phyloP scores from a whole-genome alignment of 2,329 filamentous ascomycete genomes.

The Clonostachys sp. region DNA sequence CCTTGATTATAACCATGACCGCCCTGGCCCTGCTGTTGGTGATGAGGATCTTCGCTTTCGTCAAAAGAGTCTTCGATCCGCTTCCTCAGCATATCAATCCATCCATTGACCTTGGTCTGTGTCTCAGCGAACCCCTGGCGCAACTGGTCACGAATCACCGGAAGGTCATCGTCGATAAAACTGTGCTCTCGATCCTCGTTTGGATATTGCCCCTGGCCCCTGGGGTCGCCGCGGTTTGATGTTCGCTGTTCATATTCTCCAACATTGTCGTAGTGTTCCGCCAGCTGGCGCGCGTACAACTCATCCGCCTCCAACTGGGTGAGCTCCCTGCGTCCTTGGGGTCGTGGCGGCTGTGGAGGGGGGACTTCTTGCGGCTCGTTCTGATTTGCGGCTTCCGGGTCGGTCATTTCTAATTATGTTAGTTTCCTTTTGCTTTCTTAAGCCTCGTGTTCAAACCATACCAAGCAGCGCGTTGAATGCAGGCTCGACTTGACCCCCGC shows the following conservation, averaged over 20 bases:
- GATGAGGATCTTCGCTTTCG: slow-evolving; percentile 51
- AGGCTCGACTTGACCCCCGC: slow-evolving; percentile 81
- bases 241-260: slow-evolving; percentile 54
- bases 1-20: slow-evolving; percentile 1
- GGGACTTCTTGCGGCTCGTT: slow-evolving; percentile 50
- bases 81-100: slow-evolving; percentile 90
- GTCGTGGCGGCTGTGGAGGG: slow-evolving; percentile 78
- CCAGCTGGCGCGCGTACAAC: slow-evolving; percentile 84
- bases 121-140: slow-evolving; percentile 94
- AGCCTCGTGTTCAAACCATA: slow-evolving; percentile 24
- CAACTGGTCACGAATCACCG: slow-evolving; percentile 87
- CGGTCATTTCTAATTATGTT: slow-evolving; percentile 62
- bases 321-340: slow-evolving; percentile 56
- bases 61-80: slow-evolving; percentile 85
- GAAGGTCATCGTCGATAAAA: slow-evolving; percentile 95
- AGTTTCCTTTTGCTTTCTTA: neutral
- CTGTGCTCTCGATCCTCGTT: slow-evolving; percentile 72
- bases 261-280: slow-evolving; percentile 77
- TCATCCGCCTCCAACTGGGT: slow-evolving; percentile 89
- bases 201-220: slow-evolving; percentile 6
- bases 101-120: slow-evolving; percentile 86
- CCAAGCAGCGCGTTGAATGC: slow-evolving; percentile 93
- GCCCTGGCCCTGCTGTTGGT: slow-evolving; percentile 8
- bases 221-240: slow-evolving; percentile 28
- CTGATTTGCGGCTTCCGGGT: slow-evolving; percentile 59